Evolutionary conservation across 192 early-diverging fungal species (phyloP).

Genomic region (Backusella macrospora): DNA sequence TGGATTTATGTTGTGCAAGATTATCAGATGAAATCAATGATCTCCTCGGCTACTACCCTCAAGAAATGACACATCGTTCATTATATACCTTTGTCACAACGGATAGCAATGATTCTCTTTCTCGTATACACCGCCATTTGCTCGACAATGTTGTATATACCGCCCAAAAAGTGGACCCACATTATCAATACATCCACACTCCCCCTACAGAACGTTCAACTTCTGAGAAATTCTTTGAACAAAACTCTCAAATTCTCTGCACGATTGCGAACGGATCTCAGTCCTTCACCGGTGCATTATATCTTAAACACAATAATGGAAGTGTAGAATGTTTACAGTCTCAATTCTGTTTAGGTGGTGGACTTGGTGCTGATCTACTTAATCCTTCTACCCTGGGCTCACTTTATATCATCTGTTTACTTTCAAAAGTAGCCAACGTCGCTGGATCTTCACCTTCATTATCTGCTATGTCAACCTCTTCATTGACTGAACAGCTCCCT

Average conservation of each 20-base stretch:
- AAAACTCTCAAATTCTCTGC: slow-evolving; percentile 19
- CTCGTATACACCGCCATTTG: slow-evolving; percentile 36
- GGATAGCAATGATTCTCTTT: slow-evolving; percentile 40
- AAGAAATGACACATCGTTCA: slow-evolving; percentile 51
- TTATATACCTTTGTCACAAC: slow-evolving; percentile 44
- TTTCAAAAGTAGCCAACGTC: neutral
- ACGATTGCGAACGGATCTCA: slow-evolving; percentile 43
- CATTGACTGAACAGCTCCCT: neutral
- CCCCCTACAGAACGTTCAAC: slow-evolving; percentile 28
- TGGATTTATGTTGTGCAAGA: slow-evolving; percentile 50
- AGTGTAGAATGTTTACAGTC: slow-evolving; percentile 44
- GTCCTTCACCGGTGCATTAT: slow-evolving; percentile 47
- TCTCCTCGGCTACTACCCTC: slow-evolving; percentile 54
- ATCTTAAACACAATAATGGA: slow-evolving; percentile 45
- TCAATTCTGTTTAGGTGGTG: slow-evolving; percentile 56
- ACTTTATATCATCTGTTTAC: slow-evolving; percentile 46
- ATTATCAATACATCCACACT: slow-evolving; percentile 10
- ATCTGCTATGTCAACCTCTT: neutral
- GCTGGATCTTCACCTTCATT: neutral
- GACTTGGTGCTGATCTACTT: slow-evolving; percentile 51
- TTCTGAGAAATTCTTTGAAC: slow-evolving; percentile 37
- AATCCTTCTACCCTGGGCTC: slow-evolving; percentile 45
- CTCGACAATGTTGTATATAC: slow-evolving; percentile 42
- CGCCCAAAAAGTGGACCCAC: slow-evolving; percentile 28
- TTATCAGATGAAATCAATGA: slow-evolving; percentile 53